Percentiles rank a stretch among this genome's conserved stretches.
These are phyloP conservation scores for Beauveria sp. DNA, from an alignment of 2,329 filamentous ascomycete genomes.

Conservation along the genomic window DNA sequence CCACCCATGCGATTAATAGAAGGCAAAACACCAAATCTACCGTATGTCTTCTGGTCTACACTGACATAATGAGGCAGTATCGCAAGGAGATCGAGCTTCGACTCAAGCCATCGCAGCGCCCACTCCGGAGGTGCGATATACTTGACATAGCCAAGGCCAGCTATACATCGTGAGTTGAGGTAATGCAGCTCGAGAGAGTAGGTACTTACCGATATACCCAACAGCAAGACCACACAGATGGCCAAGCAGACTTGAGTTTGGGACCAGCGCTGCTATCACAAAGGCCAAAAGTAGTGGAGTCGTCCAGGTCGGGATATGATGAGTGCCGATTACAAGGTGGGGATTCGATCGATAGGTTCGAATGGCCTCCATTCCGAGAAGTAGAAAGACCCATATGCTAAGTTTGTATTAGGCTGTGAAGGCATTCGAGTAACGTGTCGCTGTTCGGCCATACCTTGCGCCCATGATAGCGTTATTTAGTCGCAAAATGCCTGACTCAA, in stretches of 20 bases:
- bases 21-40: slow-evolving; percentile 82
- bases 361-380: slow-evolving; percentile 78
- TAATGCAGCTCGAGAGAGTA: neutral
- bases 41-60: slow-evolving; percentile 92
- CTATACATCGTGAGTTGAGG: slow-evolving; percentile 32
- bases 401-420: neutral
- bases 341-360: slow-evolving; percentile 79
- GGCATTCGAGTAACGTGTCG: neutral
- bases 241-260: slow-evolving; percentile 75
- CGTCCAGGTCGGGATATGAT: slow-evolving; percentile 83
- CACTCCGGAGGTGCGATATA: slow-evolving; percentile 85
- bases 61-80: slow-evolving; percentile 87
- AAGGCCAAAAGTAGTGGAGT: slow-evolving; percentile 73
- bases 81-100: slow-evolving; percentile 75
- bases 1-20: slow-evolving; percentile 34
- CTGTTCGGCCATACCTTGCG: slow-evolving; percentile 52
- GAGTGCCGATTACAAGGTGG: slow-evolving; percentile 54
- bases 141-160: slow-evolving; percentile 80
- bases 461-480: slow-evolving; percentile 71
- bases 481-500: slow-evolving; percentile 67
- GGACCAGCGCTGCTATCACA: slow-evolving; percentile 67
- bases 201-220: slow-evolving; percentile 72
- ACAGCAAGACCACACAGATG: slow-evolving; percentile 77
- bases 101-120: slow-evolving; percentile 79
- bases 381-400: slow-evolving; percentile 87